Conservation (phyloP, 192 early-diverging fungal species). For the Linnemannia elongata region DNA sequence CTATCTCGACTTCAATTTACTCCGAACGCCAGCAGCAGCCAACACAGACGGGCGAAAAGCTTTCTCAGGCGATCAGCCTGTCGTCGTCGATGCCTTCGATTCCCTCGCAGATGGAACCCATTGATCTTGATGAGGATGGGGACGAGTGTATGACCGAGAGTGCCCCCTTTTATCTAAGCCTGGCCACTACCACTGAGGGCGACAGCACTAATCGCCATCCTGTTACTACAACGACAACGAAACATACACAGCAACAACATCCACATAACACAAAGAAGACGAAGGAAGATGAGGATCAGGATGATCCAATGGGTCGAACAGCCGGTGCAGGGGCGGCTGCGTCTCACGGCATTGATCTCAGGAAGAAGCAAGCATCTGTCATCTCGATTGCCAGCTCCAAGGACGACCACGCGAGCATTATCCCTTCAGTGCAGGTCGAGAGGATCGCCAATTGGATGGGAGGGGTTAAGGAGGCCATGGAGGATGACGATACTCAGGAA, state of each 20-base stretch:
- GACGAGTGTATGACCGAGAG: neutral
- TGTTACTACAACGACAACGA: too few species aligned
- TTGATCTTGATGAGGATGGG: neutral
- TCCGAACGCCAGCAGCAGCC: neutral
- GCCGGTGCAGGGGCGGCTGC: neutral
- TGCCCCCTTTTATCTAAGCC: neutral
- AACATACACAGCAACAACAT: neutral
- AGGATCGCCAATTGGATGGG: slow-evolving; percentile 26
- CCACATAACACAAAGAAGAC: neutral
- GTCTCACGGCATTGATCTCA: neutral
- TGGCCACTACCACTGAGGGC: neutral
- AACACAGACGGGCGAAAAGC: neutral
- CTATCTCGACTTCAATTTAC: neutral
- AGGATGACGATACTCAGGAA: neutral
- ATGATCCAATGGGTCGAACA: neutral
- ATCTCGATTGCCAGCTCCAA: slow-evolving; percentile 19
- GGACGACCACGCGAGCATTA: slow-evolving; percentile 5
- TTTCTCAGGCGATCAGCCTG: slow-evolving; percentile 10
- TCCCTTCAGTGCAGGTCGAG: slow-evolving; percentile 9
- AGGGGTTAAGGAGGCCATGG: slow-evolving; percentile 19
- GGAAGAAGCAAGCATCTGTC: slow-evolving; percentile 1
- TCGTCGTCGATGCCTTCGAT: slow-evolving; percentile 21
- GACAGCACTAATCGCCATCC: neutral
- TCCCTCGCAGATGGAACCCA: neutral
- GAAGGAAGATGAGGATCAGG: neutral